Evolutionary conservation across 495 filamentous ascomycete genomes (phyloP).

Genomic region (Penicillium maclennaniae): DNA sequence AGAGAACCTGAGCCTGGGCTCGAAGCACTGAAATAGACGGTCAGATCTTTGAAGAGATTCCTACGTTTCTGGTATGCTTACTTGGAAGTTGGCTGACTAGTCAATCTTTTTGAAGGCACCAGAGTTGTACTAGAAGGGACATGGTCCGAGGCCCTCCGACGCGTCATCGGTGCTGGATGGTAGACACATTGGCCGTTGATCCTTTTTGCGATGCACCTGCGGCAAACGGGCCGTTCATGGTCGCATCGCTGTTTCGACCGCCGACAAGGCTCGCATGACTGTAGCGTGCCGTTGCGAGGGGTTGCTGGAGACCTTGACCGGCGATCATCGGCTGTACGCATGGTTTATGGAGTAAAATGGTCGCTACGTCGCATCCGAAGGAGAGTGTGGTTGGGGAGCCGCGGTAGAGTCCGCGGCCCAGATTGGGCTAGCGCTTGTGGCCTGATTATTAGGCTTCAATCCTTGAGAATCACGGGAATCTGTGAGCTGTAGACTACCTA

Average conservation of each 20-base stretch:
- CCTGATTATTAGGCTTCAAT: no score
- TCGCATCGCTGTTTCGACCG: conserved; percentile 52
- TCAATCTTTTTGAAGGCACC: conserved; percentile 12
- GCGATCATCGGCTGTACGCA: conserved; percentile 18
- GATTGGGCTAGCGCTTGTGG: no score
- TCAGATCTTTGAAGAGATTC: neutral
- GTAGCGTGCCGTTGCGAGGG: conserved; percentile 44
- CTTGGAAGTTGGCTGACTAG: conserved; percentile 26
- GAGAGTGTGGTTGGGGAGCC: no score
- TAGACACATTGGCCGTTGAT: conserved; percentile 37
- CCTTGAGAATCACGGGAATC: no score
- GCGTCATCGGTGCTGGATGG: conserved; percentile 45
- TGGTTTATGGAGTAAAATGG: no score
- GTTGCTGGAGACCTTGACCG: conserved; percentile 26
- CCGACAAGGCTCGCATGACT: conserved; percentile 52
- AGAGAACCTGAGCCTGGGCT: conserved; percentile 30
- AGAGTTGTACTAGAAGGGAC: conserved; percentile 6
- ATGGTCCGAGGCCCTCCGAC: conserved; percentile 16
- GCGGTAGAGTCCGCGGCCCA: no score
- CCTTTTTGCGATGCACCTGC: conserved; percentile 32
- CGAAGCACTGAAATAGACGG: conserved; percentile 19
- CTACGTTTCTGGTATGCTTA: conserved; percentile 7
- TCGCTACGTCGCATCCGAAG: no score
- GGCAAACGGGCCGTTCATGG: conserved; percentile 39
- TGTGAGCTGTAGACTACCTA: no score